Evolutionary conservation across 768 basidiomycete genomes (phyloP), one percentile per base, ranked within the genome.

Genomic region (Suillus subaureus): DNA sequence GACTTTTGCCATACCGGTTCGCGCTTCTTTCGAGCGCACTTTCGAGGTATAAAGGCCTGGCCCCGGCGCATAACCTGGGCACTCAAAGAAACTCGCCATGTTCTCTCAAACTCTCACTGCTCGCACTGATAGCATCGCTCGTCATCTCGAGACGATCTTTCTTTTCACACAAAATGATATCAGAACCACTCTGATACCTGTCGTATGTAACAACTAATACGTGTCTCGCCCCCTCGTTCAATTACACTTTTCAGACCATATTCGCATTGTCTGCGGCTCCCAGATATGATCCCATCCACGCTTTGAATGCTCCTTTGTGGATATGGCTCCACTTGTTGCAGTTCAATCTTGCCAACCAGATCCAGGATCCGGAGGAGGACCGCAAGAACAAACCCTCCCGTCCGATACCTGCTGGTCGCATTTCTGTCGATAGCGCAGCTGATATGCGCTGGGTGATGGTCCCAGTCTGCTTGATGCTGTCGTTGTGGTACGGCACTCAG

Each of bases 281-380:
- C 0, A 42, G 69, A 1, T 61, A 64, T 4, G 23, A 52, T 3
- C 51, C 26, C 16, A 28, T 15, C 3, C 51, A 13, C 7, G 26
- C 26, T 6, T 40, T 70, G 13, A 71, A 78, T 23, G 67, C 72
- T 4, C 67, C 78, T 2, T 60, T 74, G 31, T 84, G 83, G 83
- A 76, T 80, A 15, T 83, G 79, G 79, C 66, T 82, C 11, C 81
- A 84, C 63, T 66, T 83, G 33, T 68, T 83, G 1, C 75, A 74
- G 40, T 81, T 78, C 70, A 72, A 77, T 51, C 64, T 81, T 21
- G 71, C 78, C 11, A 83, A 84, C 64, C 82, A 82, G 71, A 72
- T 73, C 21, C 70, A 75, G 47, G 70, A 73, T 52, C 72, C 72
- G 9, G 76, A 77, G 23, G 83, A 84, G 68, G 83, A 84, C 61